Base-by-base conservation (phyloP, 192 early-diverging fungal species). In the Linnemannia exigua region DNA sequence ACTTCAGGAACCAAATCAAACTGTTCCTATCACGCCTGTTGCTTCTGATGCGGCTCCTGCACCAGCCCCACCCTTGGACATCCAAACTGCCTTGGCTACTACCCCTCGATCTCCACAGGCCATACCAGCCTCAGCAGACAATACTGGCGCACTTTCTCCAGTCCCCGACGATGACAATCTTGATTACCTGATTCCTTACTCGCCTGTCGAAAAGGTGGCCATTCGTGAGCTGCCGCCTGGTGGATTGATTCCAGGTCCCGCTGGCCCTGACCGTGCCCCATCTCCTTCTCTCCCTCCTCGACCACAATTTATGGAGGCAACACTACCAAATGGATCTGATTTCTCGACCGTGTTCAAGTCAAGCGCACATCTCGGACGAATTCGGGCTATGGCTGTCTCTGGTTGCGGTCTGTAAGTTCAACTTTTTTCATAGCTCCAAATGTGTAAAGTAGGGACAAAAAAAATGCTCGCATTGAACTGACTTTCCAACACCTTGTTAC, bases 271-370 rank as follows among this genome's bases (percentile, higher is more conserved):
- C 4, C 67, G 76, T 25, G 67, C 72, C 1, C 72, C 76, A 7
- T 83, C 81, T 20, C 81, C 81, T 16, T 77, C 75, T 9, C 78
- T 79, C 31, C 78, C 78, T n/a, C 75, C 75, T 37, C 75, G 81
- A 7, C 81, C 76, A 11, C 54, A 38, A 22, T 77, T 83, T 25
- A 41, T 70, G 0, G 74, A 84, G 48, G 41, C 67, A 16, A 25
- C 63, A 15, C 67, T 85, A 2, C 72, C 63, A 0, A 75, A 66
- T 20, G 77, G 48, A 6, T 75, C 77, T n/a, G 83, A 79, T 19
- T 85, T 85, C 33, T 70, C 52, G 12, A n/a, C 77, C 1, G 83
- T 70, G 4, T 79, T 72, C 69, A 75, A 76, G 47, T 75, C 83
- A 4, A 75, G 47, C 28, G 11, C 74, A 16, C 83, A 79, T 46